These are phyloP conservation scores for Pleurotus citrinopileatus DNA, from an alignment of 768 basidiomycete species.

Conservation along the genomic window DNA sequence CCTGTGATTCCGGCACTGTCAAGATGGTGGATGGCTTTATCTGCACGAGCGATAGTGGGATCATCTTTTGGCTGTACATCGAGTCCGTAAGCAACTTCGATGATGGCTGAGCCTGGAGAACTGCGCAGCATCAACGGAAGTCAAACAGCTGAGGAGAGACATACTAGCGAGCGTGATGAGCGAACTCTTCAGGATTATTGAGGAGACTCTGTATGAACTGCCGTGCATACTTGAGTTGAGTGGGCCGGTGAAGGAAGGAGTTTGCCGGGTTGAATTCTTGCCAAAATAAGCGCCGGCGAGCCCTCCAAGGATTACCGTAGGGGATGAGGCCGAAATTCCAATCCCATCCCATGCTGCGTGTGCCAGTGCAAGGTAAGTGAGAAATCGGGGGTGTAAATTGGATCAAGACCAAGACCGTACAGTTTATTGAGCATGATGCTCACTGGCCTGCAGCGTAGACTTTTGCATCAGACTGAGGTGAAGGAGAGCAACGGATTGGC, in stretches of 20 bases:
- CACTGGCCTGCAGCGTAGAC: constrained; percentile 18
- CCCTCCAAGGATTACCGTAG: constrained; percentile 39
- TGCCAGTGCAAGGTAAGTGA: not conserved
- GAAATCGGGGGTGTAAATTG: not conserved
- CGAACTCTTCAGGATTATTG: constrained; percentile 34
- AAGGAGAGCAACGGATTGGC: not conserved
- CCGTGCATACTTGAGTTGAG: constrained; percentile 25
- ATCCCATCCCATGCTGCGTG: constrained; percentile 32
- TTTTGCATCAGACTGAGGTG: not conserved
- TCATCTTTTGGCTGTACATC: constrained; percentile 36
- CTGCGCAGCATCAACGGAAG: not conserved
- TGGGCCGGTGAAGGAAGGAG: constrained; percentile 25
- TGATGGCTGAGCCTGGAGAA: constrained; percentile 7
- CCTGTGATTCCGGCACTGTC: constrained; percentile 35
- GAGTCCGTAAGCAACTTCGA: constrained; percentile 42
- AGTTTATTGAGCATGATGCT: constrained; percentile 26
- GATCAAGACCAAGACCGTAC: constrained; percentile 8
- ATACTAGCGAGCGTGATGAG: constrained; percentile 29
- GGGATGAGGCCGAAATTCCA: constrained; percentile 34
- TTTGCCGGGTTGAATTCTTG: constrained; percentile 36
- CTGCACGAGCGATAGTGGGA: constrained; percentile 39
- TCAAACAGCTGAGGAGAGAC: not conserved
- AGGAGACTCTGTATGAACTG: constrained; percentile 31
- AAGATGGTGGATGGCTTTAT: constrained; percentile 32
- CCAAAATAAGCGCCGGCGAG: constrained; percentile 37